phyloP scores from a whole-genome alignment of 805 yeast genomes.

The Wickerhamia fluorescens region DNA sequence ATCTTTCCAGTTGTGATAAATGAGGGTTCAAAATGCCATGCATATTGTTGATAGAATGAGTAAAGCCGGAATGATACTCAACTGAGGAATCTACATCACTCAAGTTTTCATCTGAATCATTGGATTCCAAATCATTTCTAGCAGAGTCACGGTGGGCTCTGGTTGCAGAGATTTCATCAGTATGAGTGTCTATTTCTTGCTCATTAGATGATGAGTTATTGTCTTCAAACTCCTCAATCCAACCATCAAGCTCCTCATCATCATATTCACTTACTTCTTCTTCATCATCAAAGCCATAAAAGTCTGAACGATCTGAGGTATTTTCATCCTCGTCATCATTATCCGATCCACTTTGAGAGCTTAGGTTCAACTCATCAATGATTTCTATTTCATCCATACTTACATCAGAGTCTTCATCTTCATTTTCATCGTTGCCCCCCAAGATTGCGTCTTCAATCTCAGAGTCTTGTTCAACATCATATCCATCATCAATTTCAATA shows the following conservation, averaged over 20 bases:
- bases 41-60: neutral
- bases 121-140: no score
- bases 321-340: slow-evolving; percentile 17
- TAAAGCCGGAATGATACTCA: slow-evolving; percentile 1
- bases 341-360: slow-evolving; percentile 23
- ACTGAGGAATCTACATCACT: slow-evolving; percentile 3
- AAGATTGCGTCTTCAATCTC: slow-evolving; percentile 12
- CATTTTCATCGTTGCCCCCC: slow-evolving; percentile 30
- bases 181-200: slow-evolving; percentile 5
- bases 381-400: slow-evolving; percentile 26
- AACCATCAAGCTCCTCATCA: slow-evolving; percentile 32
- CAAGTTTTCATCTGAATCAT: slow-evolving; percentile 1
- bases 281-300: slow-evolving; percentile 15
- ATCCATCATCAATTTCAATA: slow-evolving; percentile 10
- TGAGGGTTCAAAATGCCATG: neutral
- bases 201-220: slow-evolving; percentile 16
- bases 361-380: slow-evolving; percentile 25
- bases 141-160: no score
- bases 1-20: slow-evolving; percentile 2
- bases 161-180: no score
- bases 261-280: slow-evolving; percentile 25
- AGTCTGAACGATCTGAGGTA: slow-evolving; percentile 4
- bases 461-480: slow-evolving; percentile 7
- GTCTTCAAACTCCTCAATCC: slow-evolving; percentile 34
- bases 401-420: slow-evolving; percentile 23